Conservation (phyloP, 306 rosid species). For the Abrus pulchellus region DNA sequence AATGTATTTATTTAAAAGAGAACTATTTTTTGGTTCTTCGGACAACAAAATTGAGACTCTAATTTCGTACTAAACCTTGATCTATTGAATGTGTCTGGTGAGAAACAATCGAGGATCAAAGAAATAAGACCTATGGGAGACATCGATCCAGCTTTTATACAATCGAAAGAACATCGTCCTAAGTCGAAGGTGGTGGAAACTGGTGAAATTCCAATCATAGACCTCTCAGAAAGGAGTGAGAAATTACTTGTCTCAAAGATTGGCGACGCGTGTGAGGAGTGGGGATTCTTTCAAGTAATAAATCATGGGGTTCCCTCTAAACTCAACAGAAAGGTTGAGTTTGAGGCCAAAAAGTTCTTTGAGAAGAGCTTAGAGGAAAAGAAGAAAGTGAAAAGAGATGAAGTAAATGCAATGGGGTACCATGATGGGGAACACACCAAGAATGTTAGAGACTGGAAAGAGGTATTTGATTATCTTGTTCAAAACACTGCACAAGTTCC, state of each 20-base stretch:
- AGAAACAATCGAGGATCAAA: not conserved
- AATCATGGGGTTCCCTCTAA: slow-evolving; percentile 77
- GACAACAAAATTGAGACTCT: not conserved
- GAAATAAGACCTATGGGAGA: slow-evolving; percentile 59
- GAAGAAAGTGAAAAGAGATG: slow-evolving; percentile 70
- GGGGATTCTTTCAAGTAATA: slow-evolving; percentile 89
- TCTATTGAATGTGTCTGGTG: not conserved
- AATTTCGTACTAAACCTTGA: not conserved
- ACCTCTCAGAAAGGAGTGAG: slow-evolving; percentile 38
- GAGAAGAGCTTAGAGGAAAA: slow-evolving; percentile 49
- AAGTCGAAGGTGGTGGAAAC: slow-evolving; percentile 31
- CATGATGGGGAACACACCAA: slow-evolving; percentile 80
- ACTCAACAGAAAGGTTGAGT: slow-evolving; percentile 45
- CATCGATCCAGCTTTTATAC: slow-evolving; percentile 71
- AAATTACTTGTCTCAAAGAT: slow-evolving; percentile 54
- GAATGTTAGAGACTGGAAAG: slow-evolving; percentile 91
- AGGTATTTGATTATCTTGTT: slow-evolving; percentile 78
- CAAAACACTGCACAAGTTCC: slow-evolving; percentile 55
- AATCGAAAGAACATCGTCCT: slow-evolving; percentile 72
- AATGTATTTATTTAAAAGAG: not conserved
- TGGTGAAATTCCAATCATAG: slow-evolving; percentile 52
- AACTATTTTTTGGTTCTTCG: not conserved
- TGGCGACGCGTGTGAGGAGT: slow-evolving; percentile 69
- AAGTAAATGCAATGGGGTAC: slow-evolving; percentile 69
- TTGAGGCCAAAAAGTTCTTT: slow-evolving; percentile 62